phyloP scores from a whole-genome alignment of 2,329 filamentous ascomycete genomes.

The Sarocladiaceae sp. region DNA sequence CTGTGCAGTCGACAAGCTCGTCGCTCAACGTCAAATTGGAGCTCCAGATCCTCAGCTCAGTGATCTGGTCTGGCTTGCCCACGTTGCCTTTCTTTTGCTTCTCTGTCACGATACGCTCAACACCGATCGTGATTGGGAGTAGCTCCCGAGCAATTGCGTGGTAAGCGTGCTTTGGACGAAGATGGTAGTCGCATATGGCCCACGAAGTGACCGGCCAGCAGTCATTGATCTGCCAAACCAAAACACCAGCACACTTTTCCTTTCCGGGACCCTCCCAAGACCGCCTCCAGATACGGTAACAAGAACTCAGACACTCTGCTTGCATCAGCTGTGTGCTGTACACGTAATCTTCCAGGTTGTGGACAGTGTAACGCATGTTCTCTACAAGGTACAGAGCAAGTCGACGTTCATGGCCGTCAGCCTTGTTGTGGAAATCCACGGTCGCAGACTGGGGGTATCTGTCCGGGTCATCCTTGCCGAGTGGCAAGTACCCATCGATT shows the following conservation, averaged over 20 bases:
- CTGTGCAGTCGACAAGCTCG: slow-evolving; percentile 47
- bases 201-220: slow-evolving; percentile 62
- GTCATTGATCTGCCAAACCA: slow-evolving; percentile 64
- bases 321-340: slow-evolving; percentile 39
- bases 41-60: slow-evolving; percentile 47
- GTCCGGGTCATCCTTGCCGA: no score
- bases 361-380: slow-evolving; percentile 52
- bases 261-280: slow-evolving; percentile 58
- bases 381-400: slow-evolving; percentile 70
- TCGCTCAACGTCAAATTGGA: slow-evolving; percentile 53
- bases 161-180: slow-evolving; percentile 56
- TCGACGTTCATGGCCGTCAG: slow-evolving; percentile 66
- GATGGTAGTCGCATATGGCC: slow-evolving; percentile 48
- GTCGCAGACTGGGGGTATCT: slow-evolving; percentile 68
- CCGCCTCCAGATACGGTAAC: slow-evolving; percentile 49
- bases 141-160: slow-evolving; percentile 17
- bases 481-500: slow-evolving; percentile 56
- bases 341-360: slow-evolving; percentile 8
- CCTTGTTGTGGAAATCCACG: slow-evolving; percentile 78
- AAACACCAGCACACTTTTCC: slow-evolving; percentile 55
- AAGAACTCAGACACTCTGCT: slow-evolving; percentile 40
- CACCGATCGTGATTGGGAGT: neutral
- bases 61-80: neutral
- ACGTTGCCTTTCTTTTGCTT: slow-evolving; percentile 31
- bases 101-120: slow-evolving; percentile 21